Evolutionary conservation across 2,329 filamentous ascomycete species (phyloP).

Genomic region (Xylariaceae sp.): DNA sequence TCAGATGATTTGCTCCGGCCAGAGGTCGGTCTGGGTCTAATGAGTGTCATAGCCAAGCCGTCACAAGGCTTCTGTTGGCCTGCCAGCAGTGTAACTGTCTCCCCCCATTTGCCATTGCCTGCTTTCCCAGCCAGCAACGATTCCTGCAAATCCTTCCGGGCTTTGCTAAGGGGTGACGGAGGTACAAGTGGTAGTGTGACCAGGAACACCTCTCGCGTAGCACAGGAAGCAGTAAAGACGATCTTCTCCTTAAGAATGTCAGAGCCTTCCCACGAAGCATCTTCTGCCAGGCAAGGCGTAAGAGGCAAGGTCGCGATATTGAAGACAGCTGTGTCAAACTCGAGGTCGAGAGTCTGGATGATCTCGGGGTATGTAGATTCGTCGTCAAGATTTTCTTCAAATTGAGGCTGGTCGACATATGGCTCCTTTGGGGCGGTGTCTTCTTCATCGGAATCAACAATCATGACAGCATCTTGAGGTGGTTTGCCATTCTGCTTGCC

Average conservation of each 20-base stretch:
- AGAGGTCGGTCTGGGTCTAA: constrained; percentile 46
- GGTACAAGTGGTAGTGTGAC: constrained; percentile 66
- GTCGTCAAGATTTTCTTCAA: constrained; percentile 58
- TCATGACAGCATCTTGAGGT: constrained; percentile 61
- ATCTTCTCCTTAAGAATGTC: constrained; percentile 62
- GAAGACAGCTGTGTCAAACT: constrained; percentile 60
- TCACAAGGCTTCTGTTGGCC: constrained; percentile 61
- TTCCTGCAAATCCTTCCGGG: constrained; percentile 57
- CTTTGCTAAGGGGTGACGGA: constrained; percentile 65
- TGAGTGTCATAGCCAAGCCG: constrained; percentile 61
- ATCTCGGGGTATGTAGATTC: constrained; percentile 60
- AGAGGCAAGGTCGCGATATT: constrained; percentile 63
- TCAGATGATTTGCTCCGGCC: constrained; percentile 48
- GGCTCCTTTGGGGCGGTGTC: constrained; percentile 40
- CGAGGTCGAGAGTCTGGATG: constrained; percentile 66
- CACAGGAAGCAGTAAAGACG: constrained; percentile 65
- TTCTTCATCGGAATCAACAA: constrained; percentile 69
- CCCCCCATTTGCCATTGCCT: constrained; percentile 68
- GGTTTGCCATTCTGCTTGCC: constrained; percentile 58
- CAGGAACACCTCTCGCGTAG: constrained; percentile 61
- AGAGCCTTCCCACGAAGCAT: constrained; percentile 54
- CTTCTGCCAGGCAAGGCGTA: constrained; percentile 54
- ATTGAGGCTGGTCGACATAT: constrained; percentile 62
- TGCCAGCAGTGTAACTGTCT: constrained; percentile 59
- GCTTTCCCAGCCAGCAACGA: constrained; percentile 59